These are phyloP conservation scores for Arthrobotrys pseudoclavata DNA, from an alignment of 2,329 filamentous ascomycete species.

Conservation along the genomic window DNA sequence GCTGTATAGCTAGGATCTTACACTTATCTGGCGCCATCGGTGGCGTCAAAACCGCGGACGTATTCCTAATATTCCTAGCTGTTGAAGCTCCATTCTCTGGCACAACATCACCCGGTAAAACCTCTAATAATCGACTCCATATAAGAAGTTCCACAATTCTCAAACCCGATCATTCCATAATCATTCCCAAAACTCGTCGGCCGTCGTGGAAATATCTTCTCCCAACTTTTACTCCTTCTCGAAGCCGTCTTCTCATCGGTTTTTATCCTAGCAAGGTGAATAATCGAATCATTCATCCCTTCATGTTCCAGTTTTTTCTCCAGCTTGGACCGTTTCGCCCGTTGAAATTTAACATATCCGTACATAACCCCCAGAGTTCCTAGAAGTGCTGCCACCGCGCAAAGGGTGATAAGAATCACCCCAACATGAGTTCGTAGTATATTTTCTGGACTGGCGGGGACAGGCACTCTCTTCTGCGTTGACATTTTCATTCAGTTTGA, in stretches of 20 bases:
- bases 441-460: background rate
- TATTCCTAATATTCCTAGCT: conserved; percentile 36
- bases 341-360: conserved; percentile 1
- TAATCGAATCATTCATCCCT: background rate
- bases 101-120: conserved; percentile 34
- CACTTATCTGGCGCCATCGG: conserved; percentile 32
- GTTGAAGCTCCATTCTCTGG: conserved; percentile 25
- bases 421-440: conserved; percentile 33
- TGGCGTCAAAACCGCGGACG: conserved; percentile 28
- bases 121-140: conserved; percentile 39
- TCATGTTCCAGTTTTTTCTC: background rate
- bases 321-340: background rate
- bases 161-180: conserved; percentile 39
- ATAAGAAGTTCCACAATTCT: conserved; percentile 22
- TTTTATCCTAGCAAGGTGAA: conserved; percentile 12
- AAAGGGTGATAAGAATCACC: conserved; percentile 28
- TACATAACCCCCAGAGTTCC: conserved; percentile 8
- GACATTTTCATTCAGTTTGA: background rate
- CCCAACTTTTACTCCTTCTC: background rate
- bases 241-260: conserved; percentile 11
- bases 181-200: conserved; percentile 8
- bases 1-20: conserved; percentile 27
- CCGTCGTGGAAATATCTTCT: conserved; percentile 4
- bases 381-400: conserved; percentile 18
- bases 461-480: conserved; percentile 6